Evolutionary conservation across 169 alveolate genomes (phyloP).

Genomic region (Plasmodium vivax): DNA sequence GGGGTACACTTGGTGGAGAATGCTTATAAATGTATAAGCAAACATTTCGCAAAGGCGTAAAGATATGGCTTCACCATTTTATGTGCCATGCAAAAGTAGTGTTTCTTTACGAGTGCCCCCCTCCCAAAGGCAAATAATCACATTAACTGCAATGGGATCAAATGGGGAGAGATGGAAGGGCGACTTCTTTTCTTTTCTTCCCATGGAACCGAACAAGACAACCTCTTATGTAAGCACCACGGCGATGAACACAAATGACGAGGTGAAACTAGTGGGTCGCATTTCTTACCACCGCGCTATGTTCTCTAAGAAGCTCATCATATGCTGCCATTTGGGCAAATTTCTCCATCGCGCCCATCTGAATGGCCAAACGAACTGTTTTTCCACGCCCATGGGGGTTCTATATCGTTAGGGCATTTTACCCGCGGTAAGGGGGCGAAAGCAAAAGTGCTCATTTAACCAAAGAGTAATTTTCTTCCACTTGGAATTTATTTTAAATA

Average conservation of each 20-base stretch:
- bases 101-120: neutral
- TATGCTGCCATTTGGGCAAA: neutral
- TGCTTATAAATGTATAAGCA: neutral
- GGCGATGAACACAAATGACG: neutral
- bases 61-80: neutral
- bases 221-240: neutral
- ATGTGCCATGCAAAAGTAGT: neutral
- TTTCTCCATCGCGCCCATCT: neutral
- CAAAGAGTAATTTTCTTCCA: neutral
- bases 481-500: neutral
- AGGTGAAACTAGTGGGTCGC: neutral
- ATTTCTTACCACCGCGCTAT: neutral
- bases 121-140: neutral
- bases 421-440: neutral
- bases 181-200: neutral
- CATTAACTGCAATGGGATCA: neutral
- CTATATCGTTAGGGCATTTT: neutral
- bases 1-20: neutral
- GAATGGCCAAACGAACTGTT: neutral
- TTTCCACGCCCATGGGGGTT: neutral
- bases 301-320: neutral
- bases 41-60: neutral
- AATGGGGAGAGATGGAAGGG: neutral
- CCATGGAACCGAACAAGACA: neutral
- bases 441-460: neutral